Evolutionary conservation across 2,329 filamentous ascomycete genomes (phyloP).

Genomic region (Aspergillus sp.): DNA sequence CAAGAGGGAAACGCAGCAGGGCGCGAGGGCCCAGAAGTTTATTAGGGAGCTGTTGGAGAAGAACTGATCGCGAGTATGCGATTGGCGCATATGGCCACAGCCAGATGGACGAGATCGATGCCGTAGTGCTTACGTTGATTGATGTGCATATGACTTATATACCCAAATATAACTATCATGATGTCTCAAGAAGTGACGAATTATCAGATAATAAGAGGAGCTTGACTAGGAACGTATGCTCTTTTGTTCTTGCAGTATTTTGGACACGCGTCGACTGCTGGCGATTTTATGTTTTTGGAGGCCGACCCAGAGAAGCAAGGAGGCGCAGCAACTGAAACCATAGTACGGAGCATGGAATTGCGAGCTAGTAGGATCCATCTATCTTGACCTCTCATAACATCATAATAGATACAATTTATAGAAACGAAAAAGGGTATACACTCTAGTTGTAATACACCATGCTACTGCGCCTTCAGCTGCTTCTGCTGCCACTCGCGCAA

Average conservation of each 20-base stretch:
- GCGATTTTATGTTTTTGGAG: no score
- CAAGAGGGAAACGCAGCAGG: constrained; percentile 40
- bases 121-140: neutral
- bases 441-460: neutral
- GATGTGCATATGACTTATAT: neutral
- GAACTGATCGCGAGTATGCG: neutral
- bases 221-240: no score
- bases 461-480: constrained; percentile 6
- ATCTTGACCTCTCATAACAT: neutral
- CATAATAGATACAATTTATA: neutral
- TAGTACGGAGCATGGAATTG: neutral
- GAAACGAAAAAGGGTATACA: neutral
- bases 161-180: neutral
- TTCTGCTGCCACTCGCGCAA: constrained; percentile 23
- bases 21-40: constrained; percentile 38
- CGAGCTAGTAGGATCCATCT: neutral
- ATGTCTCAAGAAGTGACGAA: neutral
- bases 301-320: neutral
- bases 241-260: no score
- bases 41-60: constrained; percentile 28
- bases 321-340: neutral
- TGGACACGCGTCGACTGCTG: no score
- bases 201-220: no score
- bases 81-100: no score
- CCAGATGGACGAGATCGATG: neutral